Conservation (phyloP, 148 eudicot genomes). For the Agrostemma githago region DNA sequence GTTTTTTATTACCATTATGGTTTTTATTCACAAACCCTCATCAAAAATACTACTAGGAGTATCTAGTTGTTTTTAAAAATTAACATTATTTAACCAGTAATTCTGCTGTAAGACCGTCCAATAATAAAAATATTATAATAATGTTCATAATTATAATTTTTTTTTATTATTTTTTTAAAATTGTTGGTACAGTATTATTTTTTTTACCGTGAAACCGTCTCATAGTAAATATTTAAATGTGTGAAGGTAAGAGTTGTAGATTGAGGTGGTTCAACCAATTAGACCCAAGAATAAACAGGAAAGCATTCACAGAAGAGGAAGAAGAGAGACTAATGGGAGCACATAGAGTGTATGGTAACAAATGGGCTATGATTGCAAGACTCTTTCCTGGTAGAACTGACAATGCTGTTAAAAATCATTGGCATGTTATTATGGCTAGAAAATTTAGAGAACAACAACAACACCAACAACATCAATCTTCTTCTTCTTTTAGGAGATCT, state of each 20-base stretch:
- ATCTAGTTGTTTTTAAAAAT: too few species aligned
- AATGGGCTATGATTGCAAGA: slow-evolving; percentile 85
- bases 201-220: too few species aligned
- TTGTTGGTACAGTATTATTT: too few species aligned
- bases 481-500: slow-evolving; percentile 41
- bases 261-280: slow-evolving; percentile 90
- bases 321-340: slow-evolving; percentile 74
- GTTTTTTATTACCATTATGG: too few species aligned
- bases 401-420: slow-evolving; percentile 89
- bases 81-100: too few species aligned
- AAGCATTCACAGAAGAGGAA: slow-evolving; percentile 74
- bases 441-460: slow-evolving; percentile 52
- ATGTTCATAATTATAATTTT: too few species aligned
- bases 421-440: slow-evolving; percentile 92
- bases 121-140: too few species aligned
- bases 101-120: too few species aligned
- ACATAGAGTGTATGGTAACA: slow-evolving; percentile 74
- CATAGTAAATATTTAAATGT: too few species aligned
- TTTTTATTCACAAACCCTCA: too few species aligned
- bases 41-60: too few species aligned
- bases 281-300: slow-evolving; percentile 79
- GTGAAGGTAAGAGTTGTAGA: slow-evolving; percentile 77
- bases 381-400: slow-evolving; percentile 83
- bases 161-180: too few species aligned
- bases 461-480: not conserved